Conservation (phyloP, 2,329 filamentous ascomycete species). For the Alternaria alternata region DNA sequence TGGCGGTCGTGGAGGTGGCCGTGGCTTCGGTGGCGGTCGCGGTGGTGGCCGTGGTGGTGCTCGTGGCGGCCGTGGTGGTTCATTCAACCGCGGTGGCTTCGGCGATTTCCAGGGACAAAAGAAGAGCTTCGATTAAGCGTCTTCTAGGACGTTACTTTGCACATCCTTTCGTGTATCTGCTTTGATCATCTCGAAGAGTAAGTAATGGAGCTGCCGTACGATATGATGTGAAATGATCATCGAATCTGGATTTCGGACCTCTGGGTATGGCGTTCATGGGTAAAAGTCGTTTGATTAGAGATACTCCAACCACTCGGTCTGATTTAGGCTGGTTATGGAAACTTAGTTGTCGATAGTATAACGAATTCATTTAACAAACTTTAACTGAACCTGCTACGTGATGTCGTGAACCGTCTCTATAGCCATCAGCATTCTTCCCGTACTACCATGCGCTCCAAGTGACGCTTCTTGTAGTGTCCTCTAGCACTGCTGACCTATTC, state of each 20-base stretch:
- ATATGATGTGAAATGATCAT: slow-evolving; percentile 26
- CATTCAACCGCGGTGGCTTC: slow-evolving; percentile 63
- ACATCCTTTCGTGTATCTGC: slow-evolving; percentile 25
- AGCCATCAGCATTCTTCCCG: not conserved
- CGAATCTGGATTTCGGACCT: slow-evolving; percentile 20
- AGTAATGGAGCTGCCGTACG: slow-evolving; percentile 31
- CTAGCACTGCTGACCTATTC: not conserved
- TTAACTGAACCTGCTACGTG: not conserved
- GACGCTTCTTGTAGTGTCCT: not conserved
- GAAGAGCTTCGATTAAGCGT: slow-evolving; percentile 67
- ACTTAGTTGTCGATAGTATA: slow-evolving; percentile 22
- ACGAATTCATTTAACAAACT: slow-evolving; percentile 6
- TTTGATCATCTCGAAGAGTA: slow-evolving; percentile 35
- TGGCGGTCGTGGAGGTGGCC: slow-evolving; percentile 59
- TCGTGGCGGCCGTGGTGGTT: slow-evolving; percentile 56
- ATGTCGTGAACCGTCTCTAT: not conserved
- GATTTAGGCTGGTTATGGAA: slow-evolving; percentile 13
- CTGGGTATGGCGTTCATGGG: slow-evolving; percentile 21
- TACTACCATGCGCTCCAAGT: not conserved
- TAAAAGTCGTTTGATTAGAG: slow-evolving; percentile 25
- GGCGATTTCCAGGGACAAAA: slow-evolving; percentile 80
- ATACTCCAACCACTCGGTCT: slow-evolving; percentile 10
- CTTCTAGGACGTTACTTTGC: slow-evolving; percentile 6
- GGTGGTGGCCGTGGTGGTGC: slow-evolving; percentile 56
- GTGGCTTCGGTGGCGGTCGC: slow-evolving; percentile 56